Conservation (phyloP, 495 filamentous ascomycete species). For the Penicillium odoratum region DNA sequence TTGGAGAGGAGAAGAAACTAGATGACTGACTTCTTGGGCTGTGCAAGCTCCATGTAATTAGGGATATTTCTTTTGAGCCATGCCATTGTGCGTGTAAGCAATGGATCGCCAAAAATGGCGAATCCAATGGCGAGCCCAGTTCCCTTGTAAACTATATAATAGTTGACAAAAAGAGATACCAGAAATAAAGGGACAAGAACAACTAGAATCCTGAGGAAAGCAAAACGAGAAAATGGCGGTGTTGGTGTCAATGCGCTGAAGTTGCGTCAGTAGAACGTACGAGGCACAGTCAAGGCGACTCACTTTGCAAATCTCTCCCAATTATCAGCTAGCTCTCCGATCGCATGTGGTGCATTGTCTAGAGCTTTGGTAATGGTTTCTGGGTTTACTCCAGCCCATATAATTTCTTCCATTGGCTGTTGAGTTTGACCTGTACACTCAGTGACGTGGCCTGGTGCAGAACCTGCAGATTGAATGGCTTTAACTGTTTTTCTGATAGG, state of each 20-base stretch:
- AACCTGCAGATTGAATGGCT: conserved; percentile 56
- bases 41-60: conserved; percentile 42
- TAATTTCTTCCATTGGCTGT: conserved; percentile 70
- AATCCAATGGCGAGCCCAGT: conserved; percentile 56
- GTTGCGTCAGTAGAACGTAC: conserved; percentile 5
- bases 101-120: conserved; percentile 70
- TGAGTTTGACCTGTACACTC: conserved; percentile 42
- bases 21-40: too few relatives aligned
- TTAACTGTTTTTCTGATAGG: conserved; percentile 53
- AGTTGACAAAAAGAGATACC: conserved; percentile 47
- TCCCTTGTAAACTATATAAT: too few relatives aligned
- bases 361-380: conserved; percentile 43
- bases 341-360: conserved; percentile 44
- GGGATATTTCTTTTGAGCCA: conserved; percentile 64
- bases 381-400: conserved; percentile 73
- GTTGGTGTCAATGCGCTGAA: conserved; percentile 66
- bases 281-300: neutral
- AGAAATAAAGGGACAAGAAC: conserved; percentile 58
- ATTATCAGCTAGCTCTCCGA: conserved; percentile 64
- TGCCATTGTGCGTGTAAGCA: conserved; percentile 56
- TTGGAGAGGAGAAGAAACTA: too few relatives aligned
- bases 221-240: conserved; percentile 63
- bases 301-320: conserved; percentile 75
- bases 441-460: conserved; percentile 42
- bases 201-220: conserved; percentile 57